Percentiles rank a stretch among this genome's conserved stretches.
Conservation (phyloP, 31 red algal genomes). For the Bonnemaisonia californica region DNA sequence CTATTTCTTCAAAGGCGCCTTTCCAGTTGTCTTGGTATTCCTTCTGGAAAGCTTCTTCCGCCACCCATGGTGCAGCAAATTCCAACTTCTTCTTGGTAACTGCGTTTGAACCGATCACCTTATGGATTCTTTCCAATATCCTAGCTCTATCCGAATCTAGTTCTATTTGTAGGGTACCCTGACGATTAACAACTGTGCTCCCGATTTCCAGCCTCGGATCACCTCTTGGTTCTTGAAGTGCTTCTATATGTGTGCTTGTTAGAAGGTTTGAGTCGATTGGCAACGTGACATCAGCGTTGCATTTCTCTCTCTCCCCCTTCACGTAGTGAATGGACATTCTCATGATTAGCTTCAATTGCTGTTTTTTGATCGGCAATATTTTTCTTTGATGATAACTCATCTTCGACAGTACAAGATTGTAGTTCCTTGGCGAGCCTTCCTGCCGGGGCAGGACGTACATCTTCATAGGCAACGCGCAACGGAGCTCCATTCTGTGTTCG, state of each 20-base stretch:
- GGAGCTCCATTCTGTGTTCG: too few relatives aligned
- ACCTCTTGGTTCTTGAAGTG: neutral
- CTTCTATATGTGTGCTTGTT: neutral
- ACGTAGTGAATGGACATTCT: too few relatives aligned
- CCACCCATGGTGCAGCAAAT: constrained; percentile 25
- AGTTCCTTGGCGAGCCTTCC: too few relatives aligned
- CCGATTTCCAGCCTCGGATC: constrained; percentile 31
- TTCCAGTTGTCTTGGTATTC: neutral
- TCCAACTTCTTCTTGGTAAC: constrained; percentile 15
- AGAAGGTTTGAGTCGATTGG: neutral
- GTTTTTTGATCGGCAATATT: neutral
- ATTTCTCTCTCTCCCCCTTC: too few relatives aligned
- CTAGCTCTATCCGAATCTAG: constrained; percentile 15
- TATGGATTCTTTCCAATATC: constrained; percentile 19
- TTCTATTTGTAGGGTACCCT: neutral
- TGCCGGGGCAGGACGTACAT: too few relatives aligned
- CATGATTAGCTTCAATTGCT: neutral
- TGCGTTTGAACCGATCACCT: neutral
- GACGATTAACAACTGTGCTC: neutral
- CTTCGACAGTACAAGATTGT: neutral
- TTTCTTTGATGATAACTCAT: too few relatives aligned
- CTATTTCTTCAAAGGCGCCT: constrained; percentile 7
- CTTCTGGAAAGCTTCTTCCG: constrained; percentile 13
- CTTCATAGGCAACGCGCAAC: too few relatives aligned
- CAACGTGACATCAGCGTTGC: too few relatives aligned